Percentiles rank a stretch among this genome's conserved stretches.
phyloP scores from a whole-genome alignment of 352 stramenopile species.

The Phytophthora crassamura region DNA sequence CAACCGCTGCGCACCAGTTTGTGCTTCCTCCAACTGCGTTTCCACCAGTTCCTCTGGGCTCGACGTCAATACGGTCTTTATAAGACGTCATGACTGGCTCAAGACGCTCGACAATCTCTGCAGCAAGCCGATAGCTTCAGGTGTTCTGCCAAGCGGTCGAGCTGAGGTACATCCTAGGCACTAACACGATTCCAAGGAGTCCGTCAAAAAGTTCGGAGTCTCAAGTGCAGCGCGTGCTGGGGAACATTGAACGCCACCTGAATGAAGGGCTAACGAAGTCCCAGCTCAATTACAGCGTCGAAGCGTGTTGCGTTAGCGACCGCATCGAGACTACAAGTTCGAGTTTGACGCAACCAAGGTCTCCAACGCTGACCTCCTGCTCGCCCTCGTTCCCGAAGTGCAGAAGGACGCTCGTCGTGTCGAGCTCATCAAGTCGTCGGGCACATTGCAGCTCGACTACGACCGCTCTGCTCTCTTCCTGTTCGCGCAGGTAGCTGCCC shows the following conservation, averaged over 20 bases:
- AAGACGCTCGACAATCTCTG: too few species aligned
- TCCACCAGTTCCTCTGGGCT: too few species aligned
- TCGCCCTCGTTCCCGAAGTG: too few species aligned
- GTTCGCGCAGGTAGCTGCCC: conserved; percentile 59
- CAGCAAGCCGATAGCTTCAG: conserved; percentile 26
- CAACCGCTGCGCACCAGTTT: too few species aligned
- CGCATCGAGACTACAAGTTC: too few species aligned
- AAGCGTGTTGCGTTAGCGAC: conserved; percentile 39
- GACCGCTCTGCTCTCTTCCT: conserved; percentile 59
- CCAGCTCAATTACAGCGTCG: conserved; percentile 21
- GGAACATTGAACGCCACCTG: conserved; percentile 52
- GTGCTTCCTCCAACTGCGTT: too few species aligned
- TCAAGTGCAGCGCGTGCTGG: conserved; percentile 40
- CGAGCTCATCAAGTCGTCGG: conserved; percentile 50
- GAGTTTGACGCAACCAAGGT: too few species aligned
- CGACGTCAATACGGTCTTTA: too few species aligned
- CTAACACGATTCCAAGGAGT: conserved; percentile 11
- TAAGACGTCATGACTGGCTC: too few species aligned
- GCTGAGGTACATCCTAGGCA: conserved; percentile 41
- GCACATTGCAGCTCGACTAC: conserved; percentile 47
- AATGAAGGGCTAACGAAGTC: conserved; percentile 37
- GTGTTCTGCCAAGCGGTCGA: conserved; percentile 50
- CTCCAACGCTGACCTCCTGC: too few species aligned
- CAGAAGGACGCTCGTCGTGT: too few species aligned
- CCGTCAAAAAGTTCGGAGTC: conserved; percentile 24